phyloP scores from a whole-genome alignment of 768 basidiomycete species.

The Myochromella boudieri region DNA sequence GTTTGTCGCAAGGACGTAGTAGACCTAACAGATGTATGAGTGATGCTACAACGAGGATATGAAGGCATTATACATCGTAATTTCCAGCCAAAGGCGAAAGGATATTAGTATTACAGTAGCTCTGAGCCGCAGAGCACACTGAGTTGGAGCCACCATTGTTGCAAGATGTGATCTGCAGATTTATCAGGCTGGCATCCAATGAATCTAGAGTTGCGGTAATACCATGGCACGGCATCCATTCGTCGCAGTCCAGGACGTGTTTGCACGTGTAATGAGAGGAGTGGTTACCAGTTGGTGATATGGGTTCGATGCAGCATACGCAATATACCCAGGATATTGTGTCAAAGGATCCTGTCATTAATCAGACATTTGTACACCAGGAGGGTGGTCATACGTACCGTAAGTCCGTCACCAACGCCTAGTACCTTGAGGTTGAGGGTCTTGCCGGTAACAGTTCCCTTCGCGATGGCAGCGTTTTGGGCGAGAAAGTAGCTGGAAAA shows the following conservation, averaged over 20 bases:
- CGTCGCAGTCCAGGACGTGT: slow-evolving; percentile 39
- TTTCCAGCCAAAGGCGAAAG: slow-evolving; percentile 52
- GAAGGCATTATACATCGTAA: slow-evolving; percentile 42
- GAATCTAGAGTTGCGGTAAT: no score
- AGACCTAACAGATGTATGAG: slow-evolving; percentile 29
- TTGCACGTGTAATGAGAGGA: slow-evolving; percentile 40
- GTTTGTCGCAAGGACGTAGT: slow-evolving; percentile 45
- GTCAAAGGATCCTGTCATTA: slow-evolving; percentile 44
- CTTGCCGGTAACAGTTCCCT: slow-evolving; percentile 42
- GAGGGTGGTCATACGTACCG: no score
- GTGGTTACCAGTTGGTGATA: slow-evolving; percentile 54
- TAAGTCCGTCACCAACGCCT: slow-evolving; percentile 64
- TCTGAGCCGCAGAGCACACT: slow-evolving; percentile 57
- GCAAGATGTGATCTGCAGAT: slow-evolving; percentile 56
- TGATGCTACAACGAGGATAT: not conserved
- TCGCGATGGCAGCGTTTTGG: slow-evolving; percentile 57
- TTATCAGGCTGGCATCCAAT: no score
- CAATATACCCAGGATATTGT: slow-evolving; percentile 60
- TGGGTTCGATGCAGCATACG: slow-evolving; percentile 54
- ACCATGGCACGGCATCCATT: slow-evolving; percentile 55
- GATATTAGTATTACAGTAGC: slow-evolving; percentile 57
- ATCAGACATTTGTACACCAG: no score
- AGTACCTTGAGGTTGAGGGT: slow-evolving; percentile 59
- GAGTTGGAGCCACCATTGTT: slow-evolving; percentile 45
- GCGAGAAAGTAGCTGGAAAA: slow-evolving; percentile 47